Conservation (phyloP, 176 grass and related monocot genomes). For the Musa beccarii region DNA sequence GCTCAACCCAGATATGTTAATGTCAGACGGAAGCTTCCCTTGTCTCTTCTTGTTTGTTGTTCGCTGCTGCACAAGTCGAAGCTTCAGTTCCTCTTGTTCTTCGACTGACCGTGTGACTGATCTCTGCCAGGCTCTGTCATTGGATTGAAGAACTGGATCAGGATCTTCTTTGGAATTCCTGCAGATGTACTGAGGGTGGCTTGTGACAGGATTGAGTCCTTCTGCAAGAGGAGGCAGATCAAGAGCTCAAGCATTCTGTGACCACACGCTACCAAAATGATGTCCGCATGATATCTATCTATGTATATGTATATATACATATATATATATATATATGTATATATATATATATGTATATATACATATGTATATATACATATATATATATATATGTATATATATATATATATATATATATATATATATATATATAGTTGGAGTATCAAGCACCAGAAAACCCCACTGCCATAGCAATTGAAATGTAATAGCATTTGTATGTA, state of each 20-base stretch:
- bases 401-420: too few species aligned
- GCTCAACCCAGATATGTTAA: too few species aligned
- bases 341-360: too few species aligned
- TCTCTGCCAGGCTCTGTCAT: slow-evolving; percentile 56
- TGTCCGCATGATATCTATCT: too few species aligned
- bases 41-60: too few species aligned
- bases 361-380: too few species aligned
- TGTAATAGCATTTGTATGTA: too few species aligned
- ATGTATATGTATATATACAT: neutral
- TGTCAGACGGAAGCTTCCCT: too few species aligned
- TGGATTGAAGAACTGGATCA: slow-evolving; percentile 82
- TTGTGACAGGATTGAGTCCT: slow-evolving; percentile 62
- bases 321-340: neutral
- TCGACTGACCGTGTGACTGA: neutral
- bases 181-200: slow-evolving; percentile 43
- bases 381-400: neutral
- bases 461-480: too few species aligned
- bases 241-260: slow-evolving; percentile 6
- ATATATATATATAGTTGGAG: too few species aligned
- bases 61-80: too few species aligned
- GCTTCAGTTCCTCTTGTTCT: neutral
- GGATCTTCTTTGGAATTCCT: slow-evolving; percentile 79
- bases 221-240: slow-evolving; percentile 44
- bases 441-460: too few species aligned
- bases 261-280: neutral